Evolutionary conservation across 2,329 filamentous ascomycete species (phyloP).

Genomic region (Diaporthe citriasiana): DNA sequence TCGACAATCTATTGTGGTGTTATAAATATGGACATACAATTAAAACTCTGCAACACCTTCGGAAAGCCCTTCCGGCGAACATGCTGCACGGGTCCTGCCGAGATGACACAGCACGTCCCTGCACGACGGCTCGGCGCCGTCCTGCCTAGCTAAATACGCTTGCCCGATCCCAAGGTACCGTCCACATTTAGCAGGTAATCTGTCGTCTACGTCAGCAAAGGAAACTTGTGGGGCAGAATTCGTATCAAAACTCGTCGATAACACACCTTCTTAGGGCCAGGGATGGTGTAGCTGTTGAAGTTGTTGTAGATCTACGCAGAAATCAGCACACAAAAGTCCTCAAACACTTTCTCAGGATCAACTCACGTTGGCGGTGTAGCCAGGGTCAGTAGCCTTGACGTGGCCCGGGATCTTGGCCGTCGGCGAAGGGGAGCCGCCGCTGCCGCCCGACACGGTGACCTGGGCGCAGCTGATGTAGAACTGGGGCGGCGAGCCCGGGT

Average conservation of each 20-base stretch:
- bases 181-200: slow-evolving; percentile 2
- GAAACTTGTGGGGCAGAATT: neutral
- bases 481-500: slow-evolving; percentile 55
- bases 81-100: neutral
- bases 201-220: neutral
- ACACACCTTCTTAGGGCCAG: slow-evolving; percentile 33
- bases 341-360: neutral
- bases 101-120: neutral
- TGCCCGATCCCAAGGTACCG: neutral
- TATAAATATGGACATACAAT: slow-evolving; percentile 27
- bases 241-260: accelerated
- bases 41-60: neutral
- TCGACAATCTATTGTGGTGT: slow-evolving; percentile 25
- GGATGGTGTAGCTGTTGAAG: slow-evolving; percentile 46
- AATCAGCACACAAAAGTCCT: neutral
- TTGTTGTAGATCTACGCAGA: slow-evolving; percentile 47
- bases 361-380: slow-evolving; percentile 61
- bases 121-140: neutral
- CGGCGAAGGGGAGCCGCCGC: slow-evolving; percentile 53
- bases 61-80: neutral
- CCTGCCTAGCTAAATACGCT: neutral
- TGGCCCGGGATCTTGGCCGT: slow-evolving; percentile 53
- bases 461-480: slow-evolving; percentile 63
- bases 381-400: slow-evolving; percentile 53
- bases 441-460: slow-evolving; percentile 57